Base-by-base conservation (phyloP, 2,329 filamentous ascomycete species). In the Penicillium sp. region DNA sequence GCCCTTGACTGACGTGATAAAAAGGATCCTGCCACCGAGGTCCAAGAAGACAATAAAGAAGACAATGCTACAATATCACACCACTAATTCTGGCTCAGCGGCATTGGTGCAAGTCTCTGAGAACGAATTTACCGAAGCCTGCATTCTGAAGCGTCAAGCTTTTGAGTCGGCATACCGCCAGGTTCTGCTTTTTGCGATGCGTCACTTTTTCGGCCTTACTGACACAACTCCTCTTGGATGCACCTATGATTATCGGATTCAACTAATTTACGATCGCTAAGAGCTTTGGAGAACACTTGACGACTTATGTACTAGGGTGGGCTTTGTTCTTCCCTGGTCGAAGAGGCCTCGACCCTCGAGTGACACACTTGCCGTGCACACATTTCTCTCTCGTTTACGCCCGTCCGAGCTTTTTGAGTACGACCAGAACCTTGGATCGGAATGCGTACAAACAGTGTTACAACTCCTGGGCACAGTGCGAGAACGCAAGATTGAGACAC, bases 171-270 rank as follows among this genome's bases (percentile, higher is more conserved):
- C 46, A 41, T 57, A 55, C 34, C 41, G 39, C 27, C 36, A 57
- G 41, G 4, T 55, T 18, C 53, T 53, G 37, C 52, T 57, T 9
- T 57, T 55, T 25, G 41, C 49, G 7, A 57, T 53, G 35, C 47
- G 47, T 2, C 37, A 57, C 25, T 57, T 57, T 46, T 55, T 25
- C 43, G 43, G 47, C 3, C n/a, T 53, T 5, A 46, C 47, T 25
- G 34, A 52, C 27, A 5, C 24, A 8, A 44, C 13, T 27, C 3
- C 54, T 50, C 42, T 46, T 39, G 33, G 40, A 24, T 27, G 45
- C 24, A 37, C 39, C 27, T 18, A 46, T 36, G 7, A 4, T 7
- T 28, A 29, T 27, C 36, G 32, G 11, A 24, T 36, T 9, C 39
- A 36, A 3, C 18, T 18, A 47, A 37, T 24, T 9, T 40, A 47